Base-by-base conservation (phyloP, 805 yeast genomes). In the Pichia cabralensis region DNA sequence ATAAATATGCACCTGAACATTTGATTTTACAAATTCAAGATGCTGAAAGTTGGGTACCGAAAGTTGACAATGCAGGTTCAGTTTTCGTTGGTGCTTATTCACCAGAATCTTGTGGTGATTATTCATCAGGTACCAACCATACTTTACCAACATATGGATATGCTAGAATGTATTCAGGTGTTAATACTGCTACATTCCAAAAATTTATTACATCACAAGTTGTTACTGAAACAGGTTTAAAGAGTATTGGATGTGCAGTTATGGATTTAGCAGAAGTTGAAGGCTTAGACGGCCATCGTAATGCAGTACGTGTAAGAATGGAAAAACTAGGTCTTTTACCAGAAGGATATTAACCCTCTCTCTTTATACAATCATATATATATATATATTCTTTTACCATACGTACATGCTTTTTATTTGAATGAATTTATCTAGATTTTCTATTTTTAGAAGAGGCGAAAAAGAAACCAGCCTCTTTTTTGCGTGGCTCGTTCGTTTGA, bases 91-190 rank as follows among this genome's bases (percentile, higher is more conserved):
- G 99, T 29, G 80, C 89, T 4, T 82, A 81, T 58, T 82, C 96
- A 2, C 98, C 99, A 33, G 99, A 92, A 59, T 81, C 95, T 3
- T 88, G 96, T 58, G 99, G 99, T 53, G 99, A 92, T 63, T 92
- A 92, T 64, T 88, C 96, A 0, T 74, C 88, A 41, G 99, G 99
- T 56, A 92, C 99, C 5, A 92, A 92, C 69, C 99, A 92, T 64
- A 92, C 99, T 0, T 70, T 92, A 49, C 99, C 99, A 39, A 92
- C 99, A 0, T 92, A 92, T 54, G 99, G 99, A 33, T 92, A 89
- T 53, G 97, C 99, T 28, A 80, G 86, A 64, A 94, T 85, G 72
- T 92, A 92, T 64, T 79, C 94, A 45, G 99, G 99, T 42, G 96
- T 88, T 36, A 92, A 92, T 64, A 92, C 97, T 17, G 78, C 86